Percentiles rank a stretch among this genome's conserved stretches.
phyloP scores from a whole-genome alignment of 2,329 filamentous ascomycete genomes.

The Drechslerella coelobrocha region DNA sequence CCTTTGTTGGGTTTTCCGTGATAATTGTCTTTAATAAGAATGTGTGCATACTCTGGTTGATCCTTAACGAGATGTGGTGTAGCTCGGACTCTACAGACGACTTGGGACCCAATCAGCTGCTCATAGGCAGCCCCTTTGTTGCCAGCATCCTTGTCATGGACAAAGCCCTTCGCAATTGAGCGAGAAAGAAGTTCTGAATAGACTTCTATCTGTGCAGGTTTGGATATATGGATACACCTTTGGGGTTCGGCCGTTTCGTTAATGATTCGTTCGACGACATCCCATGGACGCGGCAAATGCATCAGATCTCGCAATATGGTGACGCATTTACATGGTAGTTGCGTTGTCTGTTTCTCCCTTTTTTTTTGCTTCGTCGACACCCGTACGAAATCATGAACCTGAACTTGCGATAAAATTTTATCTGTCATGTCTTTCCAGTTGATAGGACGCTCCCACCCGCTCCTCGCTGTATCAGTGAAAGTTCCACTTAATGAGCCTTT shows the following conservation, averaged over 20 bases:
- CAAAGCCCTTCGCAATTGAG: conserved; percentile 18
- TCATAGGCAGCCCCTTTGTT: conserved; percentile 21
- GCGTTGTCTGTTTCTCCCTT: conserved; percentile 12
- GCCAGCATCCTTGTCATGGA: conserved; percentile 20
- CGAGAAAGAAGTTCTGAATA: conserved; percentile 24
- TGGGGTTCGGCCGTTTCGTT: conserved; percentile 12
- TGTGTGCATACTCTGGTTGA: conserved; percentile 12
- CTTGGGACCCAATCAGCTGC: conserved; percentile 19
- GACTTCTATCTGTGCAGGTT: conserved; percentile 15
- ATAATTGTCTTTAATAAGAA: conserved; percentile 15
- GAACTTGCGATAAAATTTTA: too few species aligned
- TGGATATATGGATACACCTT: conserved; percentile 21
- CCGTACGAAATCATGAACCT: too few species aligned
- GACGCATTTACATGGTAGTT: conserved; percentile 19
- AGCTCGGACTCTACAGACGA: conserved; percentile 12
- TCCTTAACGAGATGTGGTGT: conserved; percentile 14
- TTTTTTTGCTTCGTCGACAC: too few species aligned
- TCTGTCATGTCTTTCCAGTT: conserved; percentile 14
- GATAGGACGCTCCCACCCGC: conserved; percentile 4
- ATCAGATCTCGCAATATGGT: conserved; percentile 15
- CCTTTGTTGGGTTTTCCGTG: conserved; percentile 20
- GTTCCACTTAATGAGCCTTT: conserved; percentile 9
- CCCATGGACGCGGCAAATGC: conserved; percentile 8
- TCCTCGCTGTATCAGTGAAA: conserved; percentile 12
- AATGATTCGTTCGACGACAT: conserved; percentile 16